phyloP scores from a whole-genome alignment of 108 stramenopile genomes.

The Skeletonema potamos region DNA sequence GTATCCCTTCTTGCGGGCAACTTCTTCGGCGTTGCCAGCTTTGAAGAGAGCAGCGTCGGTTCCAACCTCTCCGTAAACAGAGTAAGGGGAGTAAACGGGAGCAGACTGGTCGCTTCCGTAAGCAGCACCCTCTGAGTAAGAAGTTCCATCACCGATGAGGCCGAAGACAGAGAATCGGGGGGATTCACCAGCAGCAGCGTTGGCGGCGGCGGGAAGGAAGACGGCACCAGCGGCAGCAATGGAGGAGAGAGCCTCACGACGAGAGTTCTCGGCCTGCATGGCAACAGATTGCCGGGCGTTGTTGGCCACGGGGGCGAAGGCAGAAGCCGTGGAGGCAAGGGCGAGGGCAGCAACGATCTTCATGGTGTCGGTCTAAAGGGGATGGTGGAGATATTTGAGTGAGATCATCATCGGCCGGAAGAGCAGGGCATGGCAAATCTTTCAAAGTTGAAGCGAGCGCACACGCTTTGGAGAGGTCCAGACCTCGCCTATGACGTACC shows the following conservation, averaged over 20 bases:
- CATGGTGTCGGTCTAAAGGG: slow-evolving; percentile 49
- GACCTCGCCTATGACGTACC: neutral
- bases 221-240: slow-evolving; percentile 79
- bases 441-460: neutral
- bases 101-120: slow-evolving; percentile 80
- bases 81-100: slow-evolving; percentile 80
- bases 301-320: slow-evolving; percentile 59
- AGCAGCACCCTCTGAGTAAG: slow-evolving; percentile 88
- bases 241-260: slow-evolving; percentile 72
- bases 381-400: neutral
- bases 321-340: slow-evolving; percentile 73
- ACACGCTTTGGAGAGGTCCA: neutral
- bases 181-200: slow-evolving; percentile 84
- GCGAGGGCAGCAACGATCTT: slow-evolving; percentile 81
- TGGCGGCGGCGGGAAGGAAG: slow-evolving; percentile 77
- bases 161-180: slow-evolving; percentile 92
- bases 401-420: neutral
- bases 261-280: slow-evolving; percentile 52
- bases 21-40: slow-evolving; percentile 40
- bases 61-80: slow-evolving; percentile 64
- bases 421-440: neutral
- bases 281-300: slow-evolving; percentile 31
- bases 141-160: slow-evolving; percentile 78
- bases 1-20: slow-evolving; percentile 79
- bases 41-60: slow-evolving; percentile 56